A percentile compares a stretch with the other conserved stretches of the same genome.
Conservation (phyloP, 805 yeast genomes). For the Blastobotrys muscicola region DNA sequence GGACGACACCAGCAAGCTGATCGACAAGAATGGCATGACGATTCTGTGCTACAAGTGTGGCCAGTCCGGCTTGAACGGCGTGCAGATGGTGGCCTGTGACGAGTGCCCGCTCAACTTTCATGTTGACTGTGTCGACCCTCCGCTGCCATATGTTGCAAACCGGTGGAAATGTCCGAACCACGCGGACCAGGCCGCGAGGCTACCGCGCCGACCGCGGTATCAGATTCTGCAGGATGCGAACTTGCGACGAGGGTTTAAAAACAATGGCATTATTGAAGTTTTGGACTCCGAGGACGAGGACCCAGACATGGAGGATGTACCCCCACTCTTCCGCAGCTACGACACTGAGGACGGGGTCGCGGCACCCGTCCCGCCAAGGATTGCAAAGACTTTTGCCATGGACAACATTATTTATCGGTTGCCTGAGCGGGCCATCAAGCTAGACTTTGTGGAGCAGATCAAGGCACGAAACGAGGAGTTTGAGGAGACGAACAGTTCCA, state of each 20-base stretch:
- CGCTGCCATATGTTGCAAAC: slow-evolving; percentile 64
- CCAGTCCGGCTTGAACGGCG: slow-evolving; percentile 50
- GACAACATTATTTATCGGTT: slow-evolving; percentile 49
- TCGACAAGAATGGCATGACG: slow-evolving; percentile 61
- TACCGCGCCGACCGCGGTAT: slow-evolving; percentile 35
- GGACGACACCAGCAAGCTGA: slow-evolving; percentile 29
- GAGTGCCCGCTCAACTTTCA: slow-evolving; percentile 82
- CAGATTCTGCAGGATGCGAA: slow-evolving; percentile 47
- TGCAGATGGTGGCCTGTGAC: slow-evolving; percentile 64
- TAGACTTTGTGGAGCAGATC: slow-evolving; percentile 57
- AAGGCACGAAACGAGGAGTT: slow-evolving; percentile 26
- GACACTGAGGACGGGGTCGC: slow-evolving; percentile 30
- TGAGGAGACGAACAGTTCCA: slow-evolving; percentile 28
- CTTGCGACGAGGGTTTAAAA: slow-evolving; percentile 40
- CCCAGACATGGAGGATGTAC: slow-evolving; percentile 17
- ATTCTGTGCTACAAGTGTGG: slow-evolving; percentile 71
- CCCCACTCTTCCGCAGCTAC: slow-evolving; percentile 24
- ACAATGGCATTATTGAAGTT: slow-evolving; percentile 54
- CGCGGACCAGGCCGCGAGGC: slow-evolving; percentile 32
- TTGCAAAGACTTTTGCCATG: slow-evolving; percentile 18
- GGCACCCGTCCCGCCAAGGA: slow-evolving; percentile 23
- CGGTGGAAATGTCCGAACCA: slow-evolving; percentile 94
- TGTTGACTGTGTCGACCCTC: slow-evolving; percentile 74
- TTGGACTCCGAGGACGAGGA: slow-evolving; percentile 34
- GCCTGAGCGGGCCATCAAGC: slow-evolving; percentile 56